Percentiles rank a stretch among this genome's conserved stretches.
These are phyloP conservation scores for Allomyces arbusculus DNA, from an alignment of 192 early-diverging fungal species.

Conservation along the genomic window DNA sequence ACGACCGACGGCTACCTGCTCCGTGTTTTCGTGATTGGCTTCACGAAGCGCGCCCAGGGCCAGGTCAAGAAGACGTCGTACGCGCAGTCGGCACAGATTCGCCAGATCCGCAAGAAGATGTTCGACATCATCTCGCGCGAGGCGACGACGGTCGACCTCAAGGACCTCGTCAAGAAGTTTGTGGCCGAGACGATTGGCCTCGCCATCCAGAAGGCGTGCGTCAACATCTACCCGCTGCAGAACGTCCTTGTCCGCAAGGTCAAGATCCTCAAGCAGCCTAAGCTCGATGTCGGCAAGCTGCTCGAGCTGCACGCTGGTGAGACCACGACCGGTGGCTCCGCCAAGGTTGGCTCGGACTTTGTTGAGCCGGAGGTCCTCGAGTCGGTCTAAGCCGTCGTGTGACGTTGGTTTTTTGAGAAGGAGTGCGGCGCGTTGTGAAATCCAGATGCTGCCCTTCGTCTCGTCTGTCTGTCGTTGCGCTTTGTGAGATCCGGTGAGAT, in stretches of 20 bases:
- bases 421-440: too few species aligned
- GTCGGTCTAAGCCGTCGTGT: constrained; percentile 25
- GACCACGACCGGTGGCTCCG: constrained; percentile 46
- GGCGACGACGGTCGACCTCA: constrained; percentile 70
- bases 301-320: constrained; percentile 89
- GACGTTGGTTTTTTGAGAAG: too few species aligned
- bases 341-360: constrained; percentile 69
- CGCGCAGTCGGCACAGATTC: constrained; percentile 90
- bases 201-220: constrained; percentile 93
- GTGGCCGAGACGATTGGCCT: constrained; percentile 91
- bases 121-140: constrained; percentile 90
- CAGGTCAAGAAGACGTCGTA: constrained; percentile 98
- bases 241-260: constrained; percentile 92
- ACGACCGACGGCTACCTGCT: constrained; percentile 99
- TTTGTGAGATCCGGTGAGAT: too few species aligned
- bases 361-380: constrained; percentile 63
- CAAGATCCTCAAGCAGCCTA: constrained; percentile 96
- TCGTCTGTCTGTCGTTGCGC: too few species aligned
- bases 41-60: constrained; percentile 83
- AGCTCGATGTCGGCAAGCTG: constrained; percentile 88
- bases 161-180: constrained; percentile 91
- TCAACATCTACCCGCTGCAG: constrained; percentile 95
- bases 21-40: constrained; percentile 90
- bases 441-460: too few species aligned
- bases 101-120: constrained; percentile 99